Percentiles rank a stretch among this genome's conserved stretches.
phyloP scores from a whole-genome alignment of 1,284 basidiomycete genomes.

The Amylostereum chailletii region DNA sequence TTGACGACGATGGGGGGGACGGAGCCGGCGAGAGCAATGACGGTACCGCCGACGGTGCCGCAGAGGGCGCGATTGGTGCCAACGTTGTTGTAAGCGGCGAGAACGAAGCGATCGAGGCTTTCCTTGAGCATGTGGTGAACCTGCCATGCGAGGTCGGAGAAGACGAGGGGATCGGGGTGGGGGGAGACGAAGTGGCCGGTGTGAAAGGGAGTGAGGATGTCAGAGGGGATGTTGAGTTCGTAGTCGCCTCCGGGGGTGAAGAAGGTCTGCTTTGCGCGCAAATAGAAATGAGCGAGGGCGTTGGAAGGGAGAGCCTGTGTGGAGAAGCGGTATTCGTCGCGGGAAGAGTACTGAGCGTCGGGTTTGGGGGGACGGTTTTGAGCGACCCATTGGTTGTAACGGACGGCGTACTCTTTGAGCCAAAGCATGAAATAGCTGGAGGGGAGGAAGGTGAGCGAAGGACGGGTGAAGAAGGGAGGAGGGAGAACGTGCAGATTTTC shows the following conservation, averaged over 20 bases:
- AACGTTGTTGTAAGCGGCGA: conserved; percentile 64
- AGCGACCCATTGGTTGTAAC: conserved; percentile 50
- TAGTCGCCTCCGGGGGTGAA: conserved; percentile 59
- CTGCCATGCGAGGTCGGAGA: conserved; percentile 48
- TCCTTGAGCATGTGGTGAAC: conserved; percentile 52
- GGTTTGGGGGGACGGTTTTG: conserved; percentile 9
- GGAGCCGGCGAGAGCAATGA: conserved; percentile 26
- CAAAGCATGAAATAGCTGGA: conserved; percentile 66
- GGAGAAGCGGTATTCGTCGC: conserved; percentile 13
- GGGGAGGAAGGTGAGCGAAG: not conserved
- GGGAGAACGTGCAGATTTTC: conserved; percentile 52
- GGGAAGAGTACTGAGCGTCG: conserved; percentile 4
- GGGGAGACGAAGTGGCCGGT: conserved; percentile 27
- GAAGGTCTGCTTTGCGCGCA: conserved; percentile 70
- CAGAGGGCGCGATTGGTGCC: conserved; percentile 65
- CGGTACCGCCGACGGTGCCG: conserved; percentile 51
- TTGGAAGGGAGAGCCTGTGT: conserved; percentile 32
- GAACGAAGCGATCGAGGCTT: conserved; percentile 59
- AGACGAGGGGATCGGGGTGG: conserved; percentile 57
- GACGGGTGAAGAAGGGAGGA: not conserved
- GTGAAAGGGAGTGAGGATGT: conserved; percentile 58
- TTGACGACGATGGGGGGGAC: conserved; percentile 45
- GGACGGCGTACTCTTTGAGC: conserved; percentile 56
- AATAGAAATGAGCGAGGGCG: conserved; percentile 59
- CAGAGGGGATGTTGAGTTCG: conserved; percentile 61